These are phyloP conservation scores for Coleophoma cylindrospora DNA, from an alignment of 2,329 filamentous ascomycete species.

Conservation along the genomic window DNA sequence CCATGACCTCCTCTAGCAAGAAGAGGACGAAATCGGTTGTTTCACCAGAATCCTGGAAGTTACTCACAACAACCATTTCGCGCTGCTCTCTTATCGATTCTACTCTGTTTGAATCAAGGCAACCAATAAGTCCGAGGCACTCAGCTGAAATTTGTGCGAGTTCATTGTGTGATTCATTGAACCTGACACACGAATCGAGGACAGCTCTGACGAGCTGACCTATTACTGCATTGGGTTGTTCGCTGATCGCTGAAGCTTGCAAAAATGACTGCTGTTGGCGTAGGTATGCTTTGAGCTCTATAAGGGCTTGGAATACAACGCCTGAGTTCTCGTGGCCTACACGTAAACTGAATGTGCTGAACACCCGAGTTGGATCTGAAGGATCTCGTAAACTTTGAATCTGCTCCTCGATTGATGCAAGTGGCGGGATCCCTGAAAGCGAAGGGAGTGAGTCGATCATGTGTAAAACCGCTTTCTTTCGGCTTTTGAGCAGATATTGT, in stretches of 20 bases:
- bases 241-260: constrained; percentile 73
- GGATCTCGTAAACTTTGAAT: constrained; percentile 60
- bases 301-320: constrained; percentile 77
- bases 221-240: constrained; percentile 76
- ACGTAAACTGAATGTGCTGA: constrained; percentile 68
- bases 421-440: constrained; percentile 61
- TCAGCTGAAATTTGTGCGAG: constrained; percentile 72
- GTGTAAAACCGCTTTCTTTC: constrained; percentile 48
- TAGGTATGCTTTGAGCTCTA: constrained; percentile 72
- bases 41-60: constrained; percentile 75
- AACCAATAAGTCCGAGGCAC: constrained; percentile 84
- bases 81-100: constrained; percentile 74
- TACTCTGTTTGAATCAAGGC: constrained; percentile 84
- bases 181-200: constrained; percentile 80
- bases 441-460: constrained; percentile 76
- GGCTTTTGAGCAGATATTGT: constrained; percentile 29
- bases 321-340: constrained; percentile 79
- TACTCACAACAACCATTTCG: constrained; percentile 81
- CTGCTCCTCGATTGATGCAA: constrained; percentile 63
- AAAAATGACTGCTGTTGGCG: constrained; percentile 69
- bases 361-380: constrained; percentile 60
- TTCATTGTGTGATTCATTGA: constrained; percentile 60
- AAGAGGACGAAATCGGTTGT: constrained; percentile 82
- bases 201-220: constrained; percentile 69
- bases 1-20: constrained; percentile 79